phyloP scores from a whole-genome alignment of 2,329 filamentous ascomycete species.

The Thyridium curvatum region DNA sequence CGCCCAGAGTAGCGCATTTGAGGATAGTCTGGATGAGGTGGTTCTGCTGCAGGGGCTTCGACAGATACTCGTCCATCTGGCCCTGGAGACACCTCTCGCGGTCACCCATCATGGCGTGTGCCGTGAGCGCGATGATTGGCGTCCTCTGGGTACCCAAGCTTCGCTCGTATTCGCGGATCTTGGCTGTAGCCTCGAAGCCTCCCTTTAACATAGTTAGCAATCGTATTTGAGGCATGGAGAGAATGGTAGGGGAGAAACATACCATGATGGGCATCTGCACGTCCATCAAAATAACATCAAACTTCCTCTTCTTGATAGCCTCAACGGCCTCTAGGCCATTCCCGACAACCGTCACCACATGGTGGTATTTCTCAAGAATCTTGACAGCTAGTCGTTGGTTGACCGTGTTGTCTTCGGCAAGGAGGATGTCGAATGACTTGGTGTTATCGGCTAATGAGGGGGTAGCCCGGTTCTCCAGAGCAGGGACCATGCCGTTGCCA shows the following conservation, averaged over 20 bases:
- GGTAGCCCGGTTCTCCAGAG: constrained; percentile 86
- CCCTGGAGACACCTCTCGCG: constrained; percentile 97
- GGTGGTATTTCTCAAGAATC: constrained; percentile 95
- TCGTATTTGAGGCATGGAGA: not conserved
- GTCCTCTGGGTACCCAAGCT: constrained; percentile 74
- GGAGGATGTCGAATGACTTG: constrained; percentile 88
- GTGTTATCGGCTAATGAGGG: constrained; percentile 90
- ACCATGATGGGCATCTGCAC: constrained; percentile 99
- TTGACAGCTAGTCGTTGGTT: constrained; percentile 95
- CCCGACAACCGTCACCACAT: constrained; percentile 85
- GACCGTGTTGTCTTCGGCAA: constrained; percentile 95
- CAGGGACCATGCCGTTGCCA: constrained; percentile 92
- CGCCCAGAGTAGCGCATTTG: constrained; percentile 89
- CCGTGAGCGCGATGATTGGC: constrained; percentile 93
- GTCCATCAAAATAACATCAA: constrained; percentile 97
- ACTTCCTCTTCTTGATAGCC: constrained; percentile 84
- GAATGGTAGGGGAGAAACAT: constrained; percentile 22
- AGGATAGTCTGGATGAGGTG: constrained; percentile 97
- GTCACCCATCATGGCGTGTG: constrained; percentile 97
- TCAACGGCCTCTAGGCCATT: constrained; percentile 93
- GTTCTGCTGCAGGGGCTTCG: constrained; percentile 93
- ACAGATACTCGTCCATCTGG: constrained; percentile 98
- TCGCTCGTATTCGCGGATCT: constrained; percentile 92
- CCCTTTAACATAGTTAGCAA: constrained; percentile 50
- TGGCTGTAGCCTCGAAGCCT: constrained; percentile 93